phyloP scores from a whole-genome alignment of 2,329 filamentous ascomycete species.

The Dactylonectria macrodidyma region DNA sequence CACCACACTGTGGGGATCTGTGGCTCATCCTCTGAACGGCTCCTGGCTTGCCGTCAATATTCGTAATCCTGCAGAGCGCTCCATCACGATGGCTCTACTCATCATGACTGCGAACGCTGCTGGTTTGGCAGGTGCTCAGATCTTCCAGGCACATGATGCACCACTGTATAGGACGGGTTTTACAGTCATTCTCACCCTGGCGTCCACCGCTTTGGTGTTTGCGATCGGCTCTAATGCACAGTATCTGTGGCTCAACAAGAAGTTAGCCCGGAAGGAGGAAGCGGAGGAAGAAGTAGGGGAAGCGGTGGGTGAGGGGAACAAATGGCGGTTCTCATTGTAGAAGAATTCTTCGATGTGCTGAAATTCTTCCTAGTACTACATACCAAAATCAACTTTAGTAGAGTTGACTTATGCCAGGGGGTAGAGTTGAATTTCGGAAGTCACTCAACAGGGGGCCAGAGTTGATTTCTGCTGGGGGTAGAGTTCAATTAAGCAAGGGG shows the following conservation, averaged over 20 bases:
- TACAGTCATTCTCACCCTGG: constrained; percentile 7
- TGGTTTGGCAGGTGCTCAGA: constrained; percentile 15
- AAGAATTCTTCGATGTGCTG: too few relatives aligned
- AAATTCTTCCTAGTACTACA: too few relatives aligned
- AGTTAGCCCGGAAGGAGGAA: constrained; percentile 10
- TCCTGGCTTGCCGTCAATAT: constrained; percentile 20
- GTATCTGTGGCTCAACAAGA: constrained; percentile 15
- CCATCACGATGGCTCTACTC: constrained; percentile 18
- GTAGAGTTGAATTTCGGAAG: too few relatives aligned
- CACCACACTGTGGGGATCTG: constrained; percentile 14
- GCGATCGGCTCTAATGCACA: constrained; percentile 7
- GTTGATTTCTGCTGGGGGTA: too few relatives aligned
- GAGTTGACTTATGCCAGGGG: too few relatives aligned
- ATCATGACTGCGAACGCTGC: constrained; percentile 21
- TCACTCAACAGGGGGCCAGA: too few relatives aligned
- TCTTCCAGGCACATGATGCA: constrained; percentile 18
- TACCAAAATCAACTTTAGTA: too few relatives aligned
- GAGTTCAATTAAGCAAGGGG: too few relatives aligned
- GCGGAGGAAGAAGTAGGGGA: background rate
- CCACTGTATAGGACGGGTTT: constrained; percentile 16
- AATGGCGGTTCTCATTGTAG: too few relatives aligned
- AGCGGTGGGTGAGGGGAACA: too few relatives aligned
- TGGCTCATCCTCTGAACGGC: constrained; percentile 13
- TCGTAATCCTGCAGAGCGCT: constrained; percentile 9
- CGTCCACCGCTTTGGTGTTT: constrained; percentile 11